A percentile compares a stretch with the other conserved stretches of the same genome.
These are phyloP conservation scores for Metarhizium guizhouense DNA, from an alignment of 2,329 filamentous ascomycete species.

Conservation along the genomic window DNA sequence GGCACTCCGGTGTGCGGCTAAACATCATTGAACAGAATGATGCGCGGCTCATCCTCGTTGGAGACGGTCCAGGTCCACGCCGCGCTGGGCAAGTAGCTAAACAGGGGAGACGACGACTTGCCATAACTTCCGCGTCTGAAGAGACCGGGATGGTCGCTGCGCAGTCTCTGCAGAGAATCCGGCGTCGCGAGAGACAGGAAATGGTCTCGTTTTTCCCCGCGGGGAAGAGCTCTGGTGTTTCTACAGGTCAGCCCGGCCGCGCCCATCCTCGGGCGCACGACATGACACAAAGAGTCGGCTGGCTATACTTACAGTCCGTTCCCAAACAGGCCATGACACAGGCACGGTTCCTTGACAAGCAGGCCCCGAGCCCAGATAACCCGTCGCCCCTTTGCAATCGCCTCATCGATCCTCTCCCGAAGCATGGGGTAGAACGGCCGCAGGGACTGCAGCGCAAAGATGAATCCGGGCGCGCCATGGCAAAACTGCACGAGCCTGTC, in stretches of 20 bases:
- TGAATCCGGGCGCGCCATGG: slow-evolving; percentile 56
- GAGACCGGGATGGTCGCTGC: slow-evolving; percentile 18
- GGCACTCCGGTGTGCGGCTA: slow-evolving; percentile 9
- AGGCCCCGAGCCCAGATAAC: slow-evolving; percentile 49
- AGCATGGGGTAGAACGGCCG: slow-evolving; percentile 46
- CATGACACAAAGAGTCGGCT: too few species aligned
- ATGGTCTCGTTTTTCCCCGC: slow-evolving; percentile 34
- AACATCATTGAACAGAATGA: slow-evolving; percentile 28
- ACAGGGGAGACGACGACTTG: slow-evolving; percentile 20
- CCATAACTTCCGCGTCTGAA: slow-evolving; percentile 30
- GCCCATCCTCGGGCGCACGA: too few species aligned
- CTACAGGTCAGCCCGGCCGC: too few species aligned
- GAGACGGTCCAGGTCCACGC: slow-evolving; percentile 29
- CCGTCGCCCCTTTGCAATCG: slow-evolving; percentile 40
- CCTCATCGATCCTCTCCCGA: slow-evolving; percentile 40
- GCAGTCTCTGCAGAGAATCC: slow-evolving; percentile 40
- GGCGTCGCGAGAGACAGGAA: slow-evolving; percentile 50
- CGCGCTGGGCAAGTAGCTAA: slow-evolving; percentile 27
- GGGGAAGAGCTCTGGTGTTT: slow-evolving; percentile 17
- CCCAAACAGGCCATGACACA: slow-evolving; percentile 58
- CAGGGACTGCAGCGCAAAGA: slow-evolving; percentile 49
- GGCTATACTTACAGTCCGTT: slow-evolving; percentile 46
- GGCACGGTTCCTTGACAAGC: slow-evolving; percentile 53
- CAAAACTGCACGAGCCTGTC: slow-evolving; percentile 48
- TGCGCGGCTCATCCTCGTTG: slow-evolving; percentile 21